Evolutionary conservation across 495 filamentous ascomycete genomes (phyloP).

Genomic region (Thozetella sp.): DNA sequence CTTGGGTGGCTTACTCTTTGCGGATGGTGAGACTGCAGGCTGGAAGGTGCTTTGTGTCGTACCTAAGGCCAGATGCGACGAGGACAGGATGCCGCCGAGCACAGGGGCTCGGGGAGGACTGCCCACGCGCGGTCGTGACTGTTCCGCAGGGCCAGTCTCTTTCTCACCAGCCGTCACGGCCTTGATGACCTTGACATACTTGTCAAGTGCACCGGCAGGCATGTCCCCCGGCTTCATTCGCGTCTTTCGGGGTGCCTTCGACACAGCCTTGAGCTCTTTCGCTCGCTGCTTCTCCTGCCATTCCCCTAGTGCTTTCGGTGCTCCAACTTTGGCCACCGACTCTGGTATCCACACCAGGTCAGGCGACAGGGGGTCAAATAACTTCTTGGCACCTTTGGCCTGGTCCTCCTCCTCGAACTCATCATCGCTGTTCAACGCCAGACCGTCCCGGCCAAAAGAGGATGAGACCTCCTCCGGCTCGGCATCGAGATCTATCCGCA

Average conservation of each 20-base stretch:
- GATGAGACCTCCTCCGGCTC: slow-evolving; percentile 63
- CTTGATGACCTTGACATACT: slow-evolving; percentile 41
- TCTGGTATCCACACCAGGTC: slow-evolving; percentile 76
- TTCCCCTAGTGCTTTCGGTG: slow-evolving; percentile 71
- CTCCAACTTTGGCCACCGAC: slow-evolving; percentile 65
- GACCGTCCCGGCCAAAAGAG: slow-evolving; percentile 47
- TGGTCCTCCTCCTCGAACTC: slow-evolving; percentile 54
- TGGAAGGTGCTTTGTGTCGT: not conserved
- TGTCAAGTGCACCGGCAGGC: slow-evolving; percentile 28
- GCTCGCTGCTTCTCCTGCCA: slow-evolving; percentile 69
- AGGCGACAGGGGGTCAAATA: slow-evolving; percentile 70
- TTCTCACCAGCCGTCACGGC: slow-evolving; percentile 3
- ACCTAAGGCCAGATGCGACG: not conserved
- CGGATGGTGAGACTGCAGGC: not conserved
- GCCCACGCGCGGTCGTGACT: not conserved
- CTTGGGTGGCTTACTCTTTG: slow-evolving; percentile 32
- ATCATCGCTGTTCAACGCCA: slow-evolving; percentile 53
- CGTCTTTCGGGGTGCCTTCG: slow-evolving; percentile 23
- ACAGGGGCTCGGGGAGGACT: not conserved
- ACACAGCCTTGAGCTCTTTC: slow-evolving; percentile 29
- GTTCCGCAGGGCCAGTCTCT: slow-evolving; percentile 3
- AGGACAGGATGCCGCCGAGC: not conserved
- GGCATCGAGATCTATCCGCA: slow-evolving; percentile 70
- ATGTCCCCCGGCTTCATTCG: slow-evolving; percentile 24
- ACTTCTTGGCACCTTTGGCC: slow-evolving; percentile 42